Base-by-base conservation (phyloP, 2,329 filamentous ascomycete species). In the Colletotrichum tropicale region DNA sequence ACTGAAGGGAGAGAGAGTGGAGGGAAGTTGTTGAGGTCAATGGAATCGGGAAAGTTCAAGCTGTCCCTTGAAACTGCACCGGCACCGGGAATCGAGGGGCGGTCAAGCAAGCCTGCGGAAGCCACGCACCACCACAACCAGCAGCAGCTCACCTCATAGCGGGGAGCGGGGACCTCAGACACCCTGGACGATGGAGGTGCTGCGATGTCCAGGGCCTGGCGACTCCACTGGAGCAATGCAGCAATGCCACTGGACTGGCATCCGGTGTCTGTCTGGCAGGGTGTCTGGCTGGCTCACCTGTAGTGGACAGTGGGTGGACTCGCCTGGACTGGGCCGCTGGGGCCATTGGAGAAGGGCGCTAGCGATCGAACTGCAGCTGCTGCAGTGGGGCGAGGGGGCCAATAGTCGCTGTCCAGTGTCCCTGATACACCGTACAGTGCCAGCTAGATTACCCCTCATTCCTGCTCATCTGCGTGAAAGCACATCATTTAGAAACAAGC, bases 1-100 rank as follows among this genome's bases (percentile, higher is more conserved):
- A 36, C 16, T 4, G 43, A 52, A 52, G n/a, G n/a, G 43, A 52
- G n/a, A 52, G 43, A 52, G n/a, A 13, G n/a, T 21, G n/a, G 43
- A 13, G n/a, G n/a, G 15, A 64, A 15, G 34, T 38, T 64, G 61
- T 36, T 48, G 55, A 34, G 60, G 69, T 60, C 65, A 70, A 34
- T 18, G 38, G 65, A 66, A 55, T 38, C 34, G 36, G 61, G 48
- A 64, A 24, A 55, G 52, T 43, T 66, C 74, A 38, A 66, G 62
- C 68, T 71, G 75, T 77, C 65, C 48, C 58, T 34, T 56, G 43
- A 28, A 30, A 21, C n/a, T 62, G 30, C 56, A 38, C 24, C 30
- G 36, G 32, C 67, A 68, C 48, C n/a, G 30, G 66, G 58, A 66
- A 38, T 62, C 74, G 74, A 76, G 74, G 74, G 70, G 74, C 74